These are phyloP conservation scores for Mycena polygramma DNA, from an alignment of 768 basidiomycete genomes.

Conservation along the genomic window DNA sequence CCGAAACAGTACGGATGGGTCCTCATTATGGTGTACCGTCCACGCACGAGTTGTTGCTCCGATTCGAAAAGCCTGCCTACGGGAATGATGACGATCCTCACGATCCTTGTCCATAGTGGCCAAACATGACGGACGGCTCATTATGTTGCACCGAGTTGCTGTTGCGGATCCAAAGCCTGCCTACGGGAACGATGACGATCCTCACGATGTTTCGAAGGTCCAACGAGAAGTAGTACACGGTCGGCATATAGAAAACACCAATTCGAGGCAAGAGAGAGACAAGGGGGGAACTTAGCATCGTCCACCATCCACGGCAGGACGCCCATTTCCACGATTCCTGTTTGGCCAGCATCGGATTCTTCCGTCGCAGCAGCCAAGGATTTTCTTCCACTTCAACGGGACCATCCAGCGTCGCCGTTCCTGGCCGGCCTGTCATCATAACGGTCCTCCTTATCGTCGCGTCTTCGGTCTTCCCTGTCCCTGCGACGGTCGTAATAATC, in stretches of 20 bases:
- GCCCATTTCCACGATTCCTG: slow-evolving; percentile 46
- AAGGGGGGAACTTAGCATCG: slow-evolving; percentile 39
- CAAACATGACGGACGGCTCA: too few species aligned
- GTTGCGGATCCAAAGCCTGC: slow-evolving; percentile 33
- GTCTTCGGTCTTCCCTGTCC: slow-evolving; percentile 85
- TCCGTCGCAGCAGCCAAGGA: slow-evolving; percentile 46
- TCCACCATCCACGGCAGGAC: slow-evolving; percentile 46
- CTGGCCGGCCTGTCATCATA: slow-evolving; percentile 82
- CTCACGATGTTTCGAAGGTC: slow-evolving; percentile 54
- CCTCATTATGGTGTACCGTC: slow-evolving; percentile 38
- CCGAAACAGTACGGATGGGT: slow-evolving; percentile 14
- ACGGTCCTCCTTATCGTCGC: slow-evolving; percentile 88
- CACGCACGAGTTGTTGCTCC: slow-evolving; percentile 13
- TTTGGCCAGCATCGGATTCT: slow-evolving; percentile 50
- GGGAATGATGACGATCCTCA: slow-evolving; percentile 34
- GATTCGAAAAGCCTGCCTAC: too few species aligned
- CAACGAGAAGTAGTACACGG: slow-evolving; percentile 67
- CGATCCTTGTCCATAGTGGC: too few species aligned
- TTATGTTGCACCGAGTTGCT: too few species aligned
- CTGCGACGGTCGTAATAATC: slow-evolving; percentile 92
- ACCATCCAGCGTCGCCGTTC: slow-evolving; percentile 86
- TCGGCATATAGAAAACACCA: slow-evolving; percentile 69
- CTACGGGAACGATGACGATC: slow-evolving; percentile 41
- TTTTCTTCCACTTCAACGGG: slow-evolving; percentile 66
- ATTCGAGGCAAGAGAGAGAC: slow-evolving; percentile 58